Evolutionary conservation across 495 filamentous ascomycete species (phyloP), one percentile per base, ranked within the genome.

Genomic region (Lophiotrema nucula): DNA sequence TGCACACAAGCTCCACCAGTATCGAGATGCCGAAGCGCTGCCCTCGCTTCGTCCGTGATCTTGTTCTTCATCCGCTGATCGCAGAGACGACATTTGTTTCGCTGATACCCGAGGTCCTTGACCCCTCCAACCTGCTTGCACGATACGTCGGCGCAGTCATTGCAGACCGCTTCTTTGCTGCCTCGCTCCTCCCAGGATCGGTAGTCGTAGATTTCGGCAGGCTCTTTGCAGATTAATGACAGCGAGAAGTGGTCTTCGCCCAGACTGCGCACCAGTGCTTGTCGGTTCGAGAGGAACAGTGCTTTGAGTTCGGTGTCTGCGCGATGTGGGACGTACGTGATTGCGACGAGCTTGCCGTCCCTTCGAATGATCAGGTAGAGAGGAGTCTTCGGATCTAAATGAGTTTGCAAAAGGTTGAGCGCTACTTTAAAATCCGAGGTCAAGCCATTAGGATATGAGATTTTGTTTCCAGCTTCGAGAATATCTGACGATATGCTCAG

Each of bases 41-140:
- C 38, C 1, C 12, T 13, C 19, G 56, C 56, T 10, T 42, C 46
- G 2, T 38, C 26, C 16, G 31, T 24, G 18, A 53, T 38, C 21
- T 46, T 39, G 18, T 53, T 60, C 56, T 60, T 60, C 56, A 60
- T 60, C 1, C 56, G 47, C 13, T 38, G 56, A 25, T 60, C 56
- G 38, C 56, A 60, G 13, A 60, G 56, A 10, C 56, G 38, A 24
- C 56, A 60, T 39, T 47, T 53, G 41, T 37, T 60, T 44, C 39
- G 46, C 4, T 38, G 23, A 35, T 60, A 41, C 5, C 56, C 56
- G 0, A 27, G 19, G 27, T 60, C 56, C 24, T 47, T 46, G 13
- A 57, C 22, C n/a, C n/a, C n/a, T 13, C 8, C 12, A 39, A 21
- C 1, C 1, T 19, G 13, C 15, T 46, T 25, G 3, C 2, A 15